These are phyloP conservation scores for Metschnikowia similis DNA, from an alignment of 805 yeast species.

Conservation along the genomic window DNA sequence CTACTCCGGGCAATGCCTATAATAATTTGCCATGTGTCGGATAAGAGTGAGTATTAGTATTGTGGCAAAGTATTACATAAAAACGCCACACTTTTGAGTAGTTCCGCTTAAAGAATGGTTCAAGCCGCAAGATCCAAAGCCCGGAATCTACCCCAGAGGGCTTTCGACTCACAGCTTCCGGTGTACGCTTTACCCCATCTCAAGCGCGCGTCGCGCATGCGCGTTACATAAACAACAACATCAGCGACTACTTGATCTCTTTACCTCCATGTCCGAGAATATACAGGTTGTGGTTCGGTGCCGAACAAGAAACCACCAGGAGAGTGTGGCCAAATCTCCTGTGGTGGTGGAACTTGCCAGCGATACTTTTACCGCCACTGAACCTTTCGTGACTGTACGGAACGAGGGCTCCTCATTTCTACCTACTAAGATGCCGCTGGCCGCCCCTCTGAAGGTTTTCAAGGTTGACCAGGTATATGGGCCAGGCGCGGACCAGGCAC, in stretches of 20 bases:
- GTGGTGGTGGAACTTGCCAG: constrained; percentile 46
- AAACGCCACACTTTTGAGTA: too few relatives aligned
- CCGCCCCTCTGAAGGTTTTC: constrained; percentile 31
- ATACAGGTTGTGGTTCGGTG: constrained; percentile 55
- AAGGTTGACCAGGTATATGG: constrained; percentile 80
- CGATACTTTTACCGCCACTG: constrained; percentile 18
- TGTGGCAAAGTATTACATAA: too few relatives aligned
- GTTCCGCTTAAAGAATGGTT: too few relatives aligned
- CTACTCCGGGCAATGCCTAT: too few relatives aligned
- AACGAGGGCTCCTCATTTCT: constrained; percentile 18
- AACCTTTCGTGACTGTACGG: constrained; percentile 20
- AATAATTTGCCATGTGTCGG: too few relatives aligned
- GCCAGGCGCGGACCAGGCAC: constrained; percentile 69
- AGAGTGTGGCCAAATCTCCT: constrained; percentile 42
- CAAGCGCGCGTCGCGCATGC: constrained; percentile 5
- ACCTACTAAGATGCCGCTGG: constrained; percentile 19
- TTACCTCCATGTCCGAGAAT: constrained; percentile 21
- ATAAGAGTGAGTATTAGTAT: too few relatives aligned
- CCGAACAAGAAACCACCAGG: constrained; percentile 46
- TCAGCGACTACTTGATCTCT: neutral
- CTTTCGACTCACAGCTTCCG: neutral
- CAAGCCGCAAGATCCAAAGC: too few relatives aligned
- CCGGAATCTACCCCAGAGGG: neutral
- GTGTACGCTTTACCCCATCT: neutral
- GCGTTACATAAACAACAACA: constrained; percentile 8